These are phyloP conservation scores for Nelumbo lutea DNA, from an alignment of 164 flowering plant genomes.

Conservation along the genomic window DNA sequence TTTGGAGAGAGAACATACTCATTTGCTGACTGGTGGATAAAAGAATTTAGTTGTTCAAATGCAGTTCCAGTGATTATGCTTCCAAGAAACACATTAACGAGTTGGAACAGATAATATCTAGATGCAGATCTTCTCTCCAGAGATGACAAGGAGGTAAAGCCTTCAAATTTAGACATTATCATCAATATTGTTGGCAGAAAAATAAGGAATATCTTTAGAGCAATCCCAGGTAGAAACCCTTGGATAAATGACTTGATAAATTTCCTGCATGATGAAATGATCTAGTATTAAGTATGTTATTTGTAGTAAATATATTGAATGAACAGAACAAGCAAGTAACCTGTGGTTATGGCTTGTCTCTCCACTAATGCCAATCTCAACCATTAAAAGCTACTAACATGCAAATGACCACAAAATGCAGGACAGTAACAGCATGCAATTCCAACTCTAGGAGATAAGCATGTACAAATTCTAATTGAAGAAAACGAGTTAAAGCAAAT, in stretches of 20 bases:
- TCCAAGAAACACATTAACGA: constrained; percentile 85
- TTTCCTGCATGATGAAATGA: constrained; percentile 39
- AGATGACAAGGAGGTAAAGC: constrained; percentile 49
- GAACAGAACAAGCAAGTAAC: constrained; percentile 3
- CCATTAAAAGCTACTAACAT: too few relatives aligned
- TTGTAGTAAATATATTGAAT: background rate
- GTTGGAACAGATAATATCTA: constrained; percentile 61
- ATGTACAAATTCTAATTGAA: too few relatives aligned
- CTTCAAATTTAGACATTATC: constrained; percentile 92
- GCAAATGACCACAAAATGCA: too few relatives aligned
- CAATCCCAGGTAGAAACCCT: constrained; percentile 91
- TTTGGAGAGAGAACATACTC: constrained; percentile 45
- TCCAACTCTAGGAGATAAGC: too few relatives aligned
- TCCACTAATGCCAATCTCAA: too few relatives aligned
- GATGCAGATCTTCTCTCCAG: constrained; percentile 81
- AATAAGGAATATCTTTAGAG: constrained; percentile 74
- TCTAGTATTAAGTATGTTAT: background rate
- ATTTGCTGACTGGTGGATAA: constrained; percentile 70
- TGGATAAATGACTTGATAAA: constrained; percentile 64
- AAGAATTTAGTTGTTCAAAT: constrained; percentile 64
- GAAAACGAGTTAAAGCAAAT: too few relatives aligned
- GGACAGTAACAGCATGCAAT: too few relatives aligned
- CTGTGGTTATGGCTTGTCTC: background rate
- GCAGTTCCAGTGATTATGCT: constrained; percentile 86
- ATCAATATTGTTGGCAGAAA: constrained; percentile 72